Conservation (phyloP, 768 basidiomycete species). For the Rhizopogon vulgaris region DNA sequence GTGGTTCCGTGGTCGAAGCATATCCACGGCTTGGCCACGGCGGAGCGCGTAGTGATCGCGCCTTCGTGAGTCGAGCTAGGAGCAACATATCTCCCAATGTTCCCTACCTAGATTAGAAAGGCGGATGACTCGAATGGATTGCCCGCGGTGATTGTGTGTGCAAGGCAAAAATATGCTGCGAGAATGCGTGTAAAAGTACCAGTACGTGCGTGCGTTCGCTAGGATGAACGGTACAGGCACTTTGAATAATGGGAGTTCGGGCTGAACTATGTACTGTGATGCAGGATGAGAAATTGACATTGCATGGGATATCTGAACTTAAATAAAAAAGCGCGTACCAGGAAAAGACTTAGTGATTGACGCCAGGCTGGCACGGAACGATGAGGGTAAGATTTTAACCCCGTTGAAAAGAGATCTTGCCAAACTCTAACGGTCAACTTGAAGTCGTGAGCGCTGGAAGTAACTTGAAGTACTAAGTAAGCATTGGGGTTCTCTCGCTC, state of each 20-base stretch:
- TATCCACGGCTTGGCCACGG: not conserved
- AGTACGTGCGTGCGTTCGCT: not conserved
- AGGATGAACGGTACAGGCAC: not conserved
- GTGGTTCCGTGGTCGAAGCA: slow-evolving; percentile 8
- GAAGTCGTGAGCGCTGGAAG: no score
- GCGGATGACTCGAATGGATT: not conserved
- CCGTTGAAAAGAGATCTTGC: no score
- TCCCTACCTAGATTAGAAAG: not conserved
- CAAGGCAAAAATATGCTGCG: not conserved
- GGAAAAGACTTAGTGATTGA: no score
- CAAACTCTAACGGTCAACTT: no score
- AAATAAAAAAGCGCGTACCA: no score
- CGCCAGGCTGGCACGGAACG: no score
- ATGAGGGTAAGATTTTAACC: no score
- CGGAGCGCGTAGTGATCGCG: not conserved
- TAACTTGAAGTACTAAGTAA: no score
- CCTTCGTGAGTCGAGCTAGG: not conserved
- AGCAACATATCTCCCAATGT: not conserved
- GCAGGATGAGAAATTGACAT: not conserved
- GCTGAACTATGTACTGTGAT: not conserved
- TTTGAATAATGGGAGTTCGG: not conserved
- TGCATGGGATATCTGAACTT: no score
- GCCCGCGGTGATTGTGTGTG: not conserved
- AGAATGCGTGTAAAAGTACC: not conserved
- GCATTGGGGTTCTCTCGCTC: no score